These are phyloP conservation scores for Eremothecium gossypii DNA, from an alignment of 1,139 yeast genomes.

Conservation along the genomic window DNA sequence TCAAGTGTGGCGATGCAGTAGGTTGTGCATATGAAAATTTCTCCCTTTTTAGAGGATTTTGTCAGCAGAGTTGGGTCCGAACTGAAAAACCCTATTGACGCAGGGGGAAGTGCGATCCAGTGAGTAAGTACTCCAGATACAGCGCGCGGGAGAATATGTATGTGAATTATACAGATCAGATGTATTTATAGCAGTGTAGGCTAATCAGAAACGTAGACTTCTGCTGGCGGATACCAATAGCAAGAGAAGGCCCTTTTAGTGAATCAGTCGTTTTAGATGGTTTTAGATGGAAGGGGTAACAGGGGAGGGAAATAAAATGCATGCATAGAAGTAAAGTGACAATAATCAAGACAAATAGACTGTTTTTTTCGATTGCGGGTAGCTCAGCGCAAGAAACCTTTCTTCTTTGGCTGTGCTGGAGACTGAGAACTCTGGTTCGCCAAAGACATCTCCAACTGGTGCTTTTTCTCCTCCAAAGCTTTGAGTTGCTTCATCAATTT, in stretches of 20 bases:
- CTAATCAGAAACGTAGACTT: neutral
- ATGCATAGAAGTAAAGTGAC: neutral
- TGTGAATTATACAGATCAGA: slow-evolving; percentile 4
- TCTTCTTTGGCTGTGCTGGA: slow-evolving; percentile 43
- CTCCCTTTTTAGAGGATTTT: no score
- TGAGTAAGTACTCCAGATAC: no score
- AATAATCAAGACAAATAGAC: neutral
- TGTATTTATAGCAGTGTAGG: slow-evolving; percentile 4
- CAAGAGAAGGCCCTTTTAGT: neutral
- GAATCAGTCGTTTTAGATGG: neutral
- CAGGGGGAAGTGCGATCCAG: no score
- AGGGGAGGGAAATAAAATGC: neutral
- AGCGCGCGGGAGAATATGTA: neutral
- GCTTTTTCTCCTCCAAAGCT: slow-evolving; percentile 84
- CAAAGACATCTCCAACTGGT: slow-evolving; percentile 59
- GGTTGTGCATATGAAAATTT: no score
- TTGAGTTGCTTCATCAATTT: slow-evolving; percentile 80
- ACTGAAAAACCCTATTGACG: no score
- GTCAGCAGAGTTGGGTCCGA: no score
- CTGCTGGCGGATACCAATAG: slow-evolving; percentile 4
- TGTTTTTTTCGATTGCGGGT: no score
- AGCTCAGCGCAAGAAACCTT: slow-evolving; percentile 52
- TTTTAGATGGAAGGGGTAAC: neutral
- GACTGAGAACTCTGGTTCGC: slow-evolving; percentile 37
- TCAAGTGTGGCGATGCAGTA: no score